Evolutionary conservation across 805 yeast genomes (phyloP), one percentile per base, ranked within the genome.

Genomic region (Debaryomyces prosopidis): DNA sequence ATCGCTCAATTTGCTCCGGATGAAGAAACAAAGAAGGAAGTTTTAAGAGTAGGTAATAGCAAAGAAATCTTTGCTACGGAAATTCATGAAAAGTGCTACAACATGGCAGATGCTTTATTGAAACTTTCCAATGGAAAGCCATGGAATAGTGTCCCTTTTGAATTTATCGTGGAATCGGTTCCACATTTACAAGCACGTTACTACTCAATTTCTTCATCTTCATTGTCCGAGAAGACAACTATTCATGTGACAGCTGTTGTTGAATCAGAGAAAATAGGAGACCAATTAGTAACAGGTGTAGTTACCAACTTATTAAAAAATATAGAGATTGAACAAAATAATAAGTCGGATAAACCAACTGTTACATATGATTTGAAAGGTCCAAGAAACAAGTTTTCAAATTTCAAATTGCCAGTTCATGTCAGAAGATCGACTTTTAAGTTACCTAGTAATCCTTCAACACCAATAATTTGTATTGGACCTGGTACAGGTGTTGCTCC

Each of bases 401-500:
- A 71, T n/a, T 79, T 51, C 62, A 87, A 85, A 59, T 74, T 90
- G 43, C 97, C 97, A 4, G 85, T 94, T 35, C 97, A 91, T 63
- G 86, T 94, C 39, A 88, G 98, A 69, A 89, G 94, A 68, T 91
- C 98, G 5, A 87, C 92, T 46, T 94, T 92, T 76, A 91, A 90
- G 74, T 76, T 94, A 52, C 99, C 99, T 16, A 76, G 90, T 6
- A 88, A 89, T 61, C 85, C 95, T 27, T 67, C 79, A 3, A 81
- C 84, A 27, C 97, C 98, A 14, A 77, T 92, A 17, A 89, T 92
- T 57, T 81, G 91, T 86, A 79, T 92, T 59, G 99, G 99, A 23
- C 98, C 99, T 38, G 99, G 99, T 53, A 94, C 99, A 3, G 99
- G 99, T 66, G 92, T 92, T 41, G 98, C 99, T 8, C 99, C 99